Conservation (phyloP, 345 rosid genomes). For the Citrus australasica region DNA sequence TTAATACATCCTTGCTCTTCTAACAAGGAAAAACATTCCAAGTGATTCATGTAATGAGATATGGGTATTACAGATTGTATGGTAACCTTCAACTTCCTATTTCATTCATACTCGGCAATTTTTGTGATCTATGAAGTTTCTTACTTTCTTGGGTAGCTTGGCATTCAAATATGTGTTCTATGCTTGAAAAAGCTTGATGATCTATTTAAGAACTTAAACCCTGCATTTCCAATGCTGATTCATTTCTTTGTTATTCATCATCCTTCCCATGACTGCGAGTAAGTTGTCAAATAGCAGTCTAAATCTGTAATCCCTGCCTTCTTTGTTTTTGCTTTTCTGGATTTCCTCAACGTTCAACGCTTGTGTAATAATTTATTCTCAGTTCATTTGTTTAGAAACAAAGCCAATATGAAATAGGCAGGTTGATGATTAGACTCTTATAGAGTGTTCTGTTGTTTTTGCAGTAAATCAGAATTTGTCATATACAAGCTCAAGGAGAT, state of each 20-base stretch:
- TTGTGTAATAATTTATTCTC: background rate
- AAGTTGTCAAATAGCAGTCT: background rate
- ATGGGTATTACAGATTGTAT: background rate
- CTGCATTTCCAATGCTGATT: background rate
- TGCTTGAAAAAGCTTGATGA: background rate
- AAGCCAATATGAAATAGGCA: background rate
- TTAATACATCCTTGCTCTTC: background rate
- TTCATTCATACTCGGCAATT: background rate
- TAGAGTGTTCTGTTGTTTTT: background rate
- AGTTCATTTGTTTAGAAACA: background rate
- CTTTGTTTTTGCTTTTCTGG: background rate
- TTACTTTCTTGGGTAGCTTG: too few relatives aligned
- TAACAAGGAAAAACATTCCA: background rate
- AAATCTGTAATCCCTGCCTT: background rate
- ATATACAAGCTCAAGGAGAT: constrained; percentile 82
- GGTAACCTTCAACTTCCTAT: background rate
- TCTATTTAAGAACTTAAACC: background rate
- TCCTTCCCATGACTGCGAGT: background rate
- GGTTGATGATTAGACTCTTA: background rate
- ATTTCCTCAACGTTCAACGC: background rate
- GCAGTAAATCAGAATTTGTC: constrained; percentile 70
- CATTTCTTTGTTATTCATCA: background rate
- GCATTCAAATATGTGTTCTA: background rate
- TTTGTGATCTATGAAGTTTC: background rate
- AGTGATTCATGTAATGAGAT: background rate